phyloP scores from a whole-genome alignment of 768 basidiomycete species.

The Candolleomyces aberdarensis region DNA sequence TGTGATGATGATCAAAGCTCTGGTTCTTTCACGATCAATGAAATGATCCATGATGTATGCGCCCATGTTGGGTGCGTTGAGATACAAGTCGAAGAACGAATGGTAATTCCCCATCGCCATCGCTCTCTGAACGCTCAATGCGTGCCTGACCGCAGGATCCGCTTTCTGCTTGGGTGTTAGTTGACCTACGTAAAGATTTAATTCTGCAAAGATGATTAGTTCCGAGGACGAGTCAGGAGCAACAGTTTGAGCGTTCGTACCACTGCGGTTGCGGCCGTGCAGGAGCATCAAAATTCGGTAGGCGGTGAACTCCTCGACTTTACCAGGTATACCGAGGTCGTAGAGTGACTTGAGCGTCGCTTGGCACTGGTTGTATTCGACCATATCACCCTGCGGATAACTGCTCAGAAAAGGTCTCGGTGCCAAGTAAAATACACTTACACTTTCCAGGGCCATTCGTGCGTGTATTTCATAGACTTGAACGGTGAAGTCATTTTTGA shows the following conservation, averaged over 20 bases:
- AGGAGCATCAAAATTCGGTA: constrained; percentile 96
- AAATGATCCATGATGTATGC: constrained; percentile 99
- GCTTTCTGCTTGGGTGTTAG: constrained; percentile 91
- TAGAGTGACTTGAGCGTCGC: constrained; percentile 86
- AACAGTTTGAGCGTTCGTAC: constrained; percentile 41
- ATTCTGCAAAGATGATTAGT: constrained; percentile 49
- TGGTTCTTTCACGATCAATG: constrained; percentile 84
- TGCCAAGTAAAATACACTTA: constrained; percentile 11
- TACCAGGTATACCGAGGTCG: constrained; percentile 89
- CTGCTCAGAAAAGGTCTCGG: constrained; percentile 3
- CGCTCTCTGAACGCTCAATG: constrained; percentile 85
- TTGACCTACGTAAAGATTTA: constrained; percentile 96
- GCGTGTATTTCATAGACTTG: constrained; percentile 98
- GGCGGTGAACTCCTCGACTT: constrained; percentile 93
- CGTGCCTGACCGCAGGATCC: constrained; percentile 79
- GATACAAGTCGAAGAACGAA: constrained; percentile 81
- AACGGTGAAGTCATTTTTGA: constrained; percentile 97
- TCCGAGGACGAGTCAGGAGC: background rate
- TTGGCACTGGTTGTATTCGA: constrained; percentile 99
- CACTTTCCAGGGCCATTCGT: constrained; percentile 74
- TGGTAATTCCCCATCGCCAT: constrained; percentile 94
- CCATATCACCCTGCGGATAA: constrained; percentile 78
- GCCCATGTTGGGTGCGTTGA: constrained; percentile 91
- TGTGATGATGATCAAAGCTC: constrained; percentile 84
- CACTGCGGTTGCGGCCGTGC: constrained; percentile 90